Evolutionary conservation across 2,329 filamentous ascomycete genomes (phyloP).

Genomic region (Penicillium sp.): DNA sequence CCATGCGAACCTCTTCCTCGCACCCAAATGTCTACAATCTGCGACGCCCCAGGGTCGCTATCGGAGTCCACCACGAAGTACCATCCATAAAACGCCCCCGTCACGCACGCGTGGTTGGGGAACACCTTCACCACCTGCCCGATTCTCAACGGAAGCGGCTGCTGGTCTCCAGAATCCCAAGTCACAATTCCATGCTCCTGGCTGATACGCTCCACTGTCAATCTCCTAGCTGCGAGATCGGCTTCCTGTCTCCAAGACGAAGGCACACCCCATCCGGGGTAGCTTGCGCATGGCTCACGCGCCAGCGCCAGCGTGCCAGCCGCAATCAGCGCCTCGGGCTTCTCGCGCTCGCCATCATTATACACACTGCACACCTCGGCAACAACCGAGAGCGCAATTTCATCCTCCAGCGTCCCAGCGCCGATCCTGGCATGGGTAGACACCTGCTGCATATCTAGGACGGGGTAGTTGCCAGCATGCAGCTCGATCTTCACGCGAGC

Average conservation of each 20-base stretch:
- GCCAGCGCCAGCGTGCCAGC: slow-evolving; percentile 69
- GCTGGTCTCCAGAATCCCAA: slow-evolving; percentile 52
- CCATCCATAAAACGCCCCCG: slow-evolving; percentile 67
- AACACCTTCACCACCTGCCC: slow-evolving; percentile 69
- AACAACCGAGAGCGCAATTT: slow-evolving; percentile 67
- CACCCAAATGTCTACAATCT: slow-evolving; percentile 72
- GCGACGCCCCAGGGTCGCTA: slow-evolving; percentile 52
- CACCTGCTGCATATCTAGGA: slow-evolving; percentile 75
- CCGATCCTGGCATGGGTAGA: slow-evolving; percentile 62
- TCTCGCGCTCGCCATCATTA: slow-evolving; percentile 51
- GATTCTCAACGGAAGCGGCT: slow-evolving; percentile 51
- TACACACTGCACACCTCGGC: slow-evolving; percentile 71
- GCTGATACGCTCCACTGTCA: slow-evolving; percentile 68
- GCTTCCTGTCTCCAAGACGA: slow-evolving; percentile 56
- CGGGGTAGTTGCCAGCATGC: slow-evolving; percentile 73
- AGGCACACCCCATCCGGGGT: slow-evolving; percentile 68
- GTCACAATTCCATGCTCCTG: slow-evolving; percentile 75
- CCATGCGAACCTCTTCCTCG: slow-evolving; percentile 35
- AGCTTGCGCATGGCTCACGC: slow-evolving; percentile 68
- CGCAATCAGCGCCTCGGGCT: slow-evolving; percentile 65
- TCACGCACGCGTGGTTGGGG: slow-evolving; percentile 80
- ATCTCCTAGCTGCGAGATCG: slow-evolving; percentile 44
- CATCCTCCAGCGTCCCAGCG: slow-evolving; percentile 37
- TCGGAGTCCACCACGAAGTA: slow-evolving; percentile 71
- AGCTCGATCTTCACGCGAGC: slow-evolving; percentile 58